Percentiles rank a stretch among this genome's conserved stretches.
Evolutionary conservation across 805 yeast species (phyloP).

Genomic region (Komagataella mondaviorum): DNA sequence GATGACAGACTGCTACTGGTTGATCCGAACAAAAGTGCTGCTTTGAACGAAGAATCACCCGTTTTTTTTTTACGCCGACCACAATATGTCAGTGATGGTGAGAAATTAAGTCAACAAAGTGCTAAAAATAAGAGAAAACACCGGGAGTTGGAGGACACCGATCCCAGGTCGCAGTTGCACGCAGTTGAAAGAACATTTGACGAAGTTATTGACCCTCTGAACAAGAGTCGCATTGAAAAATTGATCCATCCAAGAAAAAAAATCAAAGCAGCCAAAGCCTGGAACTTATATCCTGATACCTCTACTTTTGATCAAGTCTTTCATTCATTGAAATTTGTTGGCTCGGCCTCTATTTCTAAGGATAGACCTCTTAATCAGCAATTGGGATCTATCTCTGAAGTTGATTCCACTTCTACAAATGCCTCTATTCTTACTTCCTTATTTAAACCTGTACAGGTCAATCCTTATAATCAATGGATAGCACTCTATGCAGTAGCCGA

Average conservation of each 20-base stretch:
- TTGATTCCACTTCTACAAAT: conserved; percentile 23
- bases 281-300: conserved; percentile 83
- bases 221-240: conserved; percentile 8
- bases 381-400: conserved; percentile 15
- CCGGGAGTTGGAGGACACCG: conserved; percentile 23
- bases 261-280: conserved; percentile 60
- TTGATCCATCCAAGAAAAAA: conserved; percentile 73
- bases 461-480: conserved; percentile 59
- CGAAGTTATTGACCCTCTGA: conserved; percentile 31
- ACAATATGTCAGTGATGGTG: conserved; percentile 65
- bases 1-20: conserved; percentile 62
- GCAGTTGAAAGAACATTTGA: conserved; percentile 75
- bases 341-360: conserved; percentile 34
- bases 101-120: conserved; percentile 8
- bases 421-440: conserved; percentile 41
- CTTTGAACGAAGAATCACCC: conserved; percentile 21
- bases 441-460: conserved; percentile 59
- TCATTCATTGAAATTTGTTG: conserved; percentile 47
- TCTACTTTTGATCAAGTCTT: conserved; percentile 77
- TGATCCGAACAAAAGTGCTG: conserved; percentile 50
- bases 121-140: conserved; percentile 5
- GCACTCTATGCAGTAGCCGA: conserved; percentile 44
- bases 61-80: conserved; percentile 78
- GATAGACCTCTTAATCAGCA: conserved; percentile 15
- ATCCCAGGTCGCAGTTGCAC: conserved; percentile 49